Evolutionary conservation across 345 rosid species (phyloP), one percentile per base, ranked within the genome.

Genomic region (Euclidium syriacum): DNA sequence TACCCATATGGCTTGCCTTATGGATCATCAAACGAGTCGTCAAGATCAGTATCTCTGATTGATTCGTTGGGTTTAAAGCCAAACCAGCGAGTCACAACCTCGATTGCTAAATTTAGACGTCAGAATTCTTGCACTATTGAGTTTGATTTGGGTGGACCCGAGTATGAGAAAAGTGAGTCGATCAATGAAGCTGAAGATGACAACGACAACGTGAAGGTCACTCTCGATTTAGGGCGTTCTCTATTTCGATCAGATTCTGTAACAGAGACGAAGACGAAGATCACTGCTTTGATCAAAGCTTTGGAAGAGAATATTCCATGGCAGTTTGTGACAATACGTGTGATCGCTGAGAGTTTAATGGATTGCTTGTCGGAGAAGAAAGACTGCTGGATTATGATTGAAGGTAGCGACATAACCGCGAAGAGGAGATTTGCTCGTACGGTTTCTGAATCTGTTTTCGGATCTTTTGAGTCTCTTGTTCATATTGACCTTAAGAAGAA

Each of bases 341-440:
- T 83, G 3, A 72, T 91, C 5, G 85, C 72, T 14, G 84, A 81
- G 52, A 73, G 77, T 50, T 52, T 91, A 64, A 55, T 42, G 15
- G 62, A 78, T 70, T 50, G 64, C 57, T 65, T 67, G 73, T 65
- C 76, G 6, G 38, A 32, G 43, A 67, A 71, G 75, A 75, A 73
- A 39, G 85, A 73, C 2, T 64, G 71, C 17, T 86, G 95, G 95
- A 24, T 91, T 15, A 67, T 88, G 72, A 62, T 91, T 27, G 75
- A 76, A 42, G 98, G 98, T 26, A 79, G 77, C 47, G 98, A 88
- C 73, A 58, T 63, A 0, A 23, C 74, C 0, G 90, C 91, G 10
- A 86, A 86, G 73, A 81, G 84, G 70, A 83, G 85, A 72, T 52
- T 91, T 61, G 96, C 90, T 19, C 79, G 70, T 48, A 77, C 78